phyloP scores from a whole-genome alignment of 1,284 basidiomycete species.

The Termitomyces sp. region DNA sequence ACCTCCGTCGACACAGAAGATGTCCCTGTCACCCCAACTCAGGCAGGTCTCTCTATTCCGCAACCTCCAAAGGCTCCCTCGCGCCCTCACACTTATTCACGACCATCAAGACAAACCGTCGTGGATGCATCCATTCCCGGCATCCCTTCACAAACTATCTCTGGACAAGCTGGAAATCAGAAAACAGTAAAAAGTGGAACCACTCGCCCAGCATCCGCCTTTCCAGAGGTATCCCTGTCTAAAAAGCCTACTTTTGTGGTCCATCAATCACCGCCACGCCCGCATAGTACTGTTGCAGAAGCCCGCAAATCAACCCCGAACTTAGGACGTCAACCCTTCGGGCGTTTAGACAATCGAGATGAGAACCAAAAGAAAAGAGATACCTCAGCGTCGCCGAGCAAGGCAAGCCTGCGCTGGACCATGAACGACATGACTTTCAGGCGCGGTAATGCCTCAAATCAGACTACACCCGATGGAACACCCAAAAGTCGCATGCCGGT shows the following conservation, averaged over 20 bases:
- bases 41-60: background rate
- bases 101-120: constrained; percentile 3
- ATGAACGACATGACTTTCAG: constrained; percentile 28
- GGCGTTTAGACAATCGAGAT: constrained; percentile 21
- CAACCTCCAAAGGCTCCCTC: constrained; percentile 10
- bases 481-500: constrained; percentile 40
- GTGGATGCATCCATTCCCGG: constrained; percentile 1
- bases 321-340: constrained; percentile 28
- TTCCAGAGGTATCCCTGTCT: constrained; percentile 1
- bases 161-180: background rate
- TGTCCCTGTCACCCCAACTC: constrained; percentile 2
- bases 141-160: background rate
- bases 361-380: constrained; percentile 25
- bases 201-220: constrained; percentile 5
- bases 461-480: constrained; percentile 17
- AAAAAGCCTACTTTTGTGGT: constrained; percentile 4
- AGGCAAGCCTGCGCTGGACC: constrained; percentile 22
- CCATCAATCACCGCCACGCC: constrained; percentile 11
- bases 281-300: constrained; percentile 8
- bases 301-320: constrained; percentile 12
- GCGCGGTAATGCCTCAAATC: constrained; percentile 20
- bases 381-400: constrained; percentile 4
- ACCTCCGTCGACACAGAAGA: constrained; percentile 4
- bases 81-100: constrained; percentile 8
- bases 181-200: background rate